Evolutionary conservation across 1,139 yeast genomes (phyloP).

Genomic region (Pichia cactophila): DNA sequence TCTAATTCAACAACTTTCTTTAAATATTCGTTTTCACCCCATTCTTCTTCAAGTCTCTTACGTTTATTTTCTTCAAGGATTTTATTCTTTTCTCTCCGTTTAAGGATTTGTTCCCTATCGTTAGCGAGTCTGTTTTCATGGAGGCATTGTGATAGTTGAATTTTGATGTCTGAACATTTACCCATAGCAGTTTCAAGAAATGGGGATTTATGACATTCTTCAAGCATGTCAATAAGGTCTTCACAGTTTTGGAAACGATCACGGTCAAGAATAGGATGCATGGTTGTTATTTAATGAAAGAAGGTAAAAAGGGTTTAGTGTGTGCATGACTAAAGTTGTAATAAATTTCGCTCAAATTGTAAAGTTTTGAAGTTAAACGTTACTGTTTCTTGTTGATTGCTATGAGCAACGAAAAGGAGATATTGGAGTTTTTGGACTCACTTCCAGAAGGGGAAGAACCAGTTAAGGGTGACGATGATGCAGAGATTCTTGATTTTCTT

Average conservation of each 20-base stretch:
- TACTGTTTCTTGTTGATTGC: background rate
- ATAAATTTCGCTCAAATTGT: background rate
- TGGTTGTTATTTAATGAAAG: conserved; percentile 7
- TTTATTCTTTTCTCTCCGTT: conserved; percentile 51
- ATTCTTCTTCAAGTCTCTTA: conserved; percentile 64
- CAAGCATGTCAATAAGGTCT: conserved; percentile 78
- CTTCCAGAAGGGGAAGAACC: conserved; percentile 39
- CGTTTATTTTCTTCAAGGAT: conserved; percentile 49
- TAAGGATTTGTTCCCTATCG: conserved; percentile 54
- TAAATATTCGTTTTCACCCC: conserved; percentile 69
- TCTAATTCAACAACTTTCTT: conserved; percentile 55
- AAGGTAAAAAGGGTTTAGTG: too few relatives aligned
- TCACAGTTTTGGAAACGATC: conserved; percentile 44
- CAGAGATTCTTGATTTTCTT: conserved; percentile 77
- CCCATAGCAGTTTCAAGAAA: conserved; percentile 74
- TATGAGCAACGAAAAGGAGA: conserved; percentile 60
- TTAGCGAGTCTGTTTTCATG: conserved; percentile 69
- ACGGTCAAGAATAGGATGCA: conserved; percentile 30
- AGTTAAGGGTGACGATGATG: conserved; percentile 39
- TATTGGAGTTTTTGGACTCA: conserved; percentile 81
- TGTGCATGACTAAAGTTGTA: too few relatives aligned
- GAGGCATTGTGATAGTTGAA: conserved; percentile 69
- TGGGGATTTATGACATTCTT: conserved; percentile 76
- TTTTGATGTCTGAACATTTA: conserved; percentile 76
- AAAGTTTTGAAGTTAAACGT: background rate